Base-by-base conservation (phyloP, 768 basidiomycete genomes). In the Inosperma sp. region DNA sequence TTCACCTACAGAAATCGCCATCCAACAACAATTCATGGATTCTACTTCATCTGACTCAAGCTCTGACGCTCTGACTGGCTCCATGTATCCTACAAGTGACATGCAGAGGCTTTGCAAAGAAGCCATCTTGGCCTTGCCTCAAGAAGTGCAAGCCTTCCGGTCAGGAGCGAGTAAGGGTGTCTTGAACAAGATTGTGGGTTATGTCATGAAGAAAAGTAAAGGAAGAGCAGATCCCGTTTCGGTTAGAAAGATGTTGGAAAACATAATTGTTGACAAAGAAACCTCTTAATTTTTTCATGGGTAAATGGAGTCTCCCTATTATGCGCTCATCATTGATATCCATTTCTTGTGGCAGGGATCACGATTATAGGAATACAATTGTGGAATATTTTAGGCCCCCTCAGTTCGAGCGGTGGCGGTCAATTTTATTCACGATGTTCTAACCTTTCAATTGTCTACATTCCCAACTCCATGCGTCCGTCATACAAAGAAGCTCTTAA, bases 121-220 rank as follows among this genome's bases (percentile, higher is more conserved):
- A n/a, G 85, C 84, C 1, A 82, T 96, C 25, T 65, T 68, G 9
- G 75, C 74, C 1, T 71, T 89, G 37, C 89, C 90, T 0, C 68
- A 72, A 33, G 88, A 92, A 61, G 82, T 77, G 2, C 74, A 75
- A 4, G 84, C 81, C 14, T 76, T 86, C 31, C 77, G 77, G 13
- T 70, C 71, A 14, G 93, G 94, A 0, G 17, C 33, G 31, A 85
- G 86, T 47, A 68, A 67, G n/a, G 86, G 84, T 52, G 90, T 90
- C 5, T 56, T 93, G 31, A 88, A 88, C 70, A 84, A 85, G 54
- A 74, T 97, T 36, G 74, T 94, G 1, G 93, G 93, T 0, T 75
- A 80, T 58, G 88, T 95, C 23, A 93, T 97, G 89, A 85, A 83
- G 65, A 65, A 78, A 43, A 88, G 83, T 55, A 72, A 80, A 51